Percentiles rank a stretch among this genome's conserved stretches.
Evolutionary conservation across 2,329 filamentous ascomycete genomes (phyloP).

Genomic region (Aspergillus tubingensis): DNA sequence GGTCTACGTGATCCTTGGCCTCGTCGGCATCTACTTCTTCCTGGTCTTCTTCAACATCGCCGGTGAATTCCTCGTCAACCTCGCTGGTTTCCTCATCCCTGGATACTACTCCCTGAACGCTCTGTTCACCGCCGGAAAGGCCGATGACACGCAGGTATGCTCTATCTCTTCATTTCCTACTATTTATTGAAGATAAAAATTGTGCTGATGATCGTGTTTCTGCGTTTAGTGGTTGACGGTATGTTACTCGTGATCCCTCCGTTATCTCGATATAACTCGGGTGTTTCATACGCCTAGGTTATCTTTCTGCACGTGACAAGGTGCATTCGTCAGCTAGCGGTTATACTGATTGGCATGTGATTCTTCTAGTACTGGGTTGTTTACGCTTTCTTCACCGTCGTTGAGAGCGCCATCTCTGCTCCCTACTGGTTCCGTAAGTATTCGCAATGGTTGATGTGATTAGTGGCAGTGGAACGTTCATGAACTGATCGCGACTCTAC

Average conservation of each 20-base stretch:
- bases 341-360: constrained; percentile 25
- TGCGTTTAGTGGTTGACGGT: constrained; percentile 60
- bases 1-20: constrained; percentile 66
- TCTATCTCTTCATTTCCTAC: not conserved
- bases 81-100: constrained; percentile 65
- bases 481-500: constrained; percentile 25
- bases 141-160: constrained; percentile 66
- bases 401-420: constrained; percentile 67
- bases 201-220: constrained; percentile 13
- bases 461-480: not conserved
- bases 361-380: constrained; percentile 65
- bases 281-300: constrained; percentile 9
- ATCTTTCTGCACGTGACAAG: constrained; percentile 28
- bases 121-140: constrained; percentile 60
- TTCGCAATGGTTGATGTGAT: not conserved
- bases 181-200: not conserved
- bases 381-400: constrained; percentile 65
- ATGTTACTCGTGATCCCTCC: constrained; percentile 33
- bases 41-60: constrained; percentile 72
- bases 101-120: constrained; percentile 68
- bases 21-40: constrained; percentile 68
- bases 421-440: constrained; percentile 68
- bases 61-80: constrained; percentile 68
- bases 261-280: constrained; percentile 3
- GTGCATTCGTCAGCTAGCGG: constrained; percentile 8